phyloP scores from a whole-genome alignment of 2,329 filamentous ascomycete species.

The Colletotrichum eleusines region DNA sequence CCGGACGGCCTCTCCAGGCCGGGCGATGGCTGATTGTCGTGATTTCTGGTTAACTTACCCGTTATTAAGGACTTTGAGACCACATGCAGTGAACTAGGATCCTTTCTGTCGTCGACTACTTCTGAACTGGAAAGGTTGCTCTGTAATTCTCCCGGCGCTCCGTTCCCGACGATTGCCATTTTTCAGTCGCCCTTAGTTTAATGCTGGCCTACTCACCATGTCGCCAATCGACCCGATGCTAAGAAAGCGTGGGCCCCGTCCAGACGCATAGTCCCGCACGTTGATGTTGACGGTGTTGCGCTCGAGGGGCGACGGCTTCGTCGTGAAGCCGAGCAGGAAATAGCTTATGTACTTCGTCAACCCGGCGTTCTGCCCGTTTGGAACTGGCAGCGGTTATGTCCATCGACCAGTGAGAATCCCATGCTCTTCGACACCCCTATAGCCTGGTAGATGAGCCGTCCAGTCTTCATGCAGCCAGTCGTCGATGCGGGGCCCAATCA shows the following conservation, averaged over 20 bases:
- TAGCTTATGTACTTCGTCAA: slow-evolving; percentile 67
- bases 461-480: slow-evolving; percentile 69
- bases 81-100: not conserved
- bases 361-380: slow-evolving; percentile 62
- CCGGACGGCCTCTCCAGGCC: not conserved
- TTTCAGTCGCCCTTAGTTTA: not conserved
- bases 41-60: not conserved
- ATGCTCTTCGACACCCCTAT: slow-evolving; percentile 66
- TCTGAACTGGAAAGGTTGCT: not conserved
- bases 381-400: slow-evolving; percentile 68
- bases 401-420: slow-evolving; percentile 68
- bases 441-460: slow-evolving; percentile 65
- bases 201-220: not conserved
- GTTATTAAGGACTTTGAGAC: not conserved
- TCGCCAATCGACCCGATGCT: too few species aligned
- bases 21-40: not conserved
- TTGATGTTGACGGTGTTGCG: slow-evolving; percentile 33
- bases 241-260: slow-evolving; percentile 22
- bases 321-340: slow-evolving; percentile 54
- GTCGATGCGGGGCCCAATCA: slow-evolving; percentile 70
- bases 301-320: slow-evolving; percentile 19
- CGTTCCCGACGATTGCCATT: not conserved
- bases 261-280: slow-evolving; percentile 29
- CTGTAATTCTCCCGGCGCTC: not conserved
- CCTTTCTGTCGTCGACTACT: not conserved